Conservation (phyloP, 345 rosid genomes). For the Iberis pinnata region DNA sequence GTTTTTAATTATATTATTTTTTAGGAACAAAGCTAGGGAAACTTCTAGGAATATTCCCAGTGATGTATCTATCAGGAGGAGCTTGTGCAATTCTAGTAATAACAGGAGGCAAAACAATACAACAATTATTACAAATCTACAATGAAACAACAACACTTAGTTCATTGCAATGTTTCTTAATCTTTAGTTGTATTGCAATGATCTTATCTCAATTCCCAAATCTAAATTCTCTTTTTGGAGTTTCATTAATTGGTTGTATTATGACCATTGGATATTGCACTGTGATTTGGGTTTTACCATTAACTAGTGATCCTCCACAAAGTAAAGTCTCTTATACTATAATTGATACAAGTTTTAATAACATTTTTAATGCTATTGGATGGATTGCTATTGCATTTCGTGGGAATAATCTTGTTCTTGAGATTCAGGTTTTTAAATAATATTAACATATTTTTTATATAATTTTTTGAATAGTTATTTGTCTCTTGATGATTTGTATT, state of each 20-base stretch:
- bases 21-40: constrained; percentile 47
- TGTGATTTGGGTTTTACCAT: constrained; percentile 49
- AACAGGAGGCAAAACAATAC: constrained; percentile 42
- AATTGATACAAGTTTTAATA: constrained; percentile 29
- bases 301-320: constrained; percentile 23
- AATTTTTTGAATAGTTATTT: no score
- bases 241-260: constrained; percentile 48
- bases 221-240: constrained; percentile 56
- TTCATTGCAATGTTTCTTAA: constrained; percentile 45
- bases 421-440: constrained; percentile 50
- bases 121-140: constrained; percentile 24
- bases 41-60: constrained; percentile 45
- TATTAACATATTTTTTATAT: no score
- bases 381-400: constrained; percentile 59
- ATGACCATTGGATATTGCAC: constrained; percentile 52
- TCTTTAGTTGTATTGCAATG: constrained; percentile 43
- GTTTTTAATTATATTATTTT: neutral
- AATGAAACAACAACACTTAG: constrained; percentile 33
- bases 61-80: constrained; percentile 63
- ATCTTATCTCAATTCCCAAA: constrained; percentile 58
- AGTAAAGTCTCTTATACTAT: constrained; percentile 38
- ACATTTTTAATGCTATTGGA: constrained; percentile 49
- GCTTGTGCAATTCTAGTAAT: constrained; percentile 47
- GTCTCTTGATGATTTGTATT: no score
- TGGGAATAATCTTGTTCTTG: constrained; percentile 67